Conservation (phyloP, 305 asterid genomes). For the Galium porrigens region DNA sequence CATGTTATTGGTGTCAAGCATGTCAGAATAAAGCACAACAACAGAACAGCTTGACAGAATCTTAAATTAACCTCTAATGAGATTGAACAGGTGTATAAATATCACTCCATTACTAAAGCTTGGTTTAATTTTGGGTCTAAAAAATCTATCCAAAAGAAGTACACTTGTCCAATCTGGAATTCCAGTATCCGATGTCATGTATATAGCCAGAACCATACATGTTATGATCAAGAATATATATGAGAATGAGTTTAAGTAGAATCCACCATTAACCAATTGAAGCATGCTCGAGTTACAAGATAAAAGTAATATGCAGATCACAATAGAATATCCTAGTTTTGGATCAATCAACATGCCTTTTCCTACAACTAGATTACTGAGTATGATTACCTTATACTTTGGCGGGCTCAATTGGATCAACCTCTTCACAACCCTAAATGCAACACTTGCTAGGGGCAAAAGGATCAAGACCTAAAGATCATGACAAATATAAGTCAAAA, state of each 20-base stretch:
- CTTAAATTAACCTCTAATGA: neutral
- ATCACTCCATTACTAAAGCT: neutral
- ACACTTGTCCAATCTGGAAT: neutral
- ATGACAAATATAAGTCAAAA: slow-evolving; percentile 5
- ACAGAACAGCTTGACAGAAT: neutral
- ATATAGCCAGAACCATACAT: neutral
- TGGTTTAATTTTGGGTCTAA: neutral
- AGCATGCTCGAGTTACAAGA: neutral
- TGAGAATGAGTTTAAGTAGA: neutral
- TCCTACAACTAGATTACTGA: neutral
- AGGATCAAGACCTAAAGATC: slow-evolving; percentile 60
- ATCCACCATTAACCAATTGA: neutral
- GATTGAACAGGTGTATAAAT: neutral
- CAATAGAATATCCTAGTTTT: neutral
- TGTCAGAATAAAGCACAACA: neutral
- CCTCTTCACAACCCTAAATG: slow-evolving; percentile 58
- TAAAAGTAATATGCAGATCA: neutral
- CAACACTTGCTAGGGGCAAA: slow-evolving; percentile 78
- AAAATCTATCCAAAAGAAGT: neutral
- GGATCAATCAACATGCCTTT: neutral
- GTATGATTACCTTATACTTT: slow-evolving; percentile 50
- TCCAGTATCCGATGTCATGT: neutral
- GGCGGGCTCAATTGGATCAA: slow-evolving; percentile 72
- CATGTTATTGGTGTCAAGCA: neutral
- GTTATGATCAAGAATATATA: neutral